phyloP scores from a whole-genome alignment of 805 yeast genomes.

The Yarrowia deformans region DNA sequence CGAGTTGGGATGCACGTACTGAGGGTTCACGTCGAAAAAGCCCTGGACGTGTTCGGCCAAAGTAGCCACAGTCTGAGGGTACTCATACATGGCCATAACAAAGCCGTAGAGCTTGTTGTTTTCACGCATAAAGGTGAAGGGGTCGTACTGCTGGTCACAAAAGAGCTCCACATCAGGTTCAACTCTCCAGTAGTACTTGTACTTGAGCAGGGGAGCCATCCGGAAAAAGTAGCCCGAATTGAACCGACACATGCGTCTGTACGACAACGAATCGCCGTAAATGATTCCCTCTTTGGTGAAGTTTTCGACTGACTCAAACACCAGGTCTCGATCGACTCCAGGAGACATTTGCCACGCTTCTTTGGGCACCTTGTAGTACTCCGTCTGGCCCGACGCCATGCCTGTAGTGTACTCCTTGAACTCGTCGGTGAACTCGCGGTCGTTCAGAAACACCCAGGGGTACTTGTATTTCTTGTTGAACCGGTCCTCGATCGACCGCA shows the following conservation, averaged over 20 bases:
- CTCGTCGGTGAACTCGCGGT: constrained; percentile 81
- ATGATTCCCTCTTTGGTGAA: constrained; percentile 58
- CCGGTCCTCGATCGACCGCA: constrained; percentile 88
- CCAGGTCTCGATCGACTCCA: constrained; percentile 66
- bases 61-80: constrained; percentile 83
- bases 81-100: constrained; percentile 83
- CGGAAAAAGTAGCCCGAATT: constrained; percentile 90
- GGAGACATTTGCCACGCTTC: constrained; percentile 85
- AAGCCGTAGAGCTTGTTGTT: constrained; percentile 85
- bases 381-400: constrained; percentile 75
- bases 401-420: constrained; percentile 73
- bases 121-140: constrained; percentile 79
- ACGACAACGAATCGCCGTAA: constrained; percentile 70
- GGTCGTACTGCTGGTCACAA: constrained; percentile 78
- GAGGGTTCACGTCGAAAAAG: constrained; percentile 65
- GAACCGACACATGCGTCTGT: constrained; percentile 94
- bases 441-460: constrained; percentile 96
- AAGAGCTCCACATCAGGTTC: constrained; percentile 90
- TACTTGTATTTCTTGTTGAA: constrained; percentile 82
- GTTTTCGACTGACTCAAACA: constrained; percentile 57
- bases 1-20: constrained; percentile 69
- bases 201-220: constrained; percentile 71
- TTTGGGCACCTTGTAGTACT: constrained; percentile 80
- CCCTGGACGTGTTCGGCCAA: constrained; percentile 78
- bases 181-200: constrained; percentile 93